Conservation (phyloP, 495 filamentous ascomycete species). For the Paragyromitra xinjiangensis region DNA sequence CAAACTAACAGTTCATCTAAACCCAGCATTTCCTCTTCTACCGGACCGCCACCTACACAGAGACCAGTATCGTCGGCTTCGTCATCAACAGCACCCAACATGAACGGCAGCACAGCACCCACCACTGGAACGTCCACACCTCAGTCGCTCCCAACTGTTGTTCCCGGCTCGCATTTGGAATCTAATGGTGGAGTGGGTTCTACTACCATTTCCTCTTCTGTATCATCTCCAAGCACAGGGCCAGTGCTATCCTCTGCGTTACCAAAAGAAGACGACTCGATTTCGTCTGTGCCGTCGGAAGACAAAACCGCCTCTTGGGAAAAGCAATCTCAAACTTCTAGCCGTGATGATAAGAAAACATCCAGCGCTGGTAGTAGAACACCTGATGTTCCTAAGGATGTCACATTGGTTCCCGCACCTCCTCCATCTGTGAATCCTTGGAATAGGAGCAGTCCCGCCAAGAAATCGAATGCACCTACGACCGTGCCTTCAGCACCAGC, state of each 20-base stretch:
- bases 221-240: constrained; percentile 74
- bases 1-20: constrained; percentile 53
- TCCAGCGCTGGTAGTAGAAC: constrained; percentile 60
- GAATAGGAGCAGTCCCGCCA: constrained; percentile 74
- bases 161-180: constrained; percentile 40
- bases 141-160: constrained; percentile 29
- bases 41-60: constrained; percentile 51
- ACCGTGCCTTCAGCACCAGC: constrained; percentile 55
- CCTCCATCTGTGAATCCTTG: constrained; percentile 85
- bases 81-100: constrained; percentile 42
- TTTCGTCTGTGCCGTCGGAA: constrained; percentile 68
- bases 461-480: constrained; percentile 63
- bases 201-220: constrained; percentile 64
- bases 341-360: constrained; percentile 50
- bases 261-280: constrained; percentile 73
- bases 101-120: constrained; percentile 52
- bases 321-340: constrained; percentile 70
- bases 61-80: constrained; percentile 46
- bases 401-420: constrained; percentile 76
- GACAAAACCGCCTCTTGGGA: constrained; percentile 73
- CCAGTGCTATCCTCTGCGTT: constrained; percentile 71
- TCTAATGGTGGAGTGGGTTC: constrained; percentile 57
- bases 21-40: constrained; percentile 33
- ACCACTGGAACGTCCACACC: constrained; percentile 45
- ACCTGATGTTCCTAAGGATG: constrained; percentile 63